Base-by-base conservation (phyloP, 1,284 basidiomycete genomes). In the Heterobasidion annosum region DNA sequence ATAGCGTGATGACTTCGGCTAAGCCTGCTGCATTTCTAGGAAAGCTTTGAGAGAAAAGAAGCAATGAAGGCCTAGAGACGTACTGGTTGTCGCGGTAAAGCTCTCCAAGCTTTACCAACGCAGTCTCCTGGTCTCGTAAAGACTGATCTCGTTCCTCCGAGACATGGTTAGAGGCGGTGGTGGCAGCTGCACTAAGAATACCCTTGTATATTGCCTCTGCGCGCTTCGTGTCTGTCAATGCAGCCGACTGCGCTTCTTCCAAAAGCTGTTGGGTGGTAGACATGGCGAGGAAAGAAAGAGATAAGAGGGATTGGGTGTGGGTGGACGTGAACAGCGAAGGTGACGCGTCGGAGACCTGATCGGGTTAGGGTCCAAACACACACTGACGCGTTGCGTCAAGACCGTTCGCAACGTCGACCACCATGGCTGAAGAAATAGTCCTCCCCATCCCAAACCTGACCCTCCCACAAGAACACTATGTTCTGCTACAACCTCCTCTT, bases 81-180 rank as follows among this genome's bases (percentile, higher is more conserved):
- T 58, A 93, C 91, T 84, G 84, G 64, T 88, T 80, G 70, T 96
- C 92, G 43, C 91, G 78, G 68, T 97, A 93, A 10, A 97, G 76
- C 64, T 90, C 83, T 1, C 93, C 95, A 1, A 99, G 85, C 62
- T 88, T 89, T 25, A 94, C 74, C 49, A 98, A 75, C 2, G 95
- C 93, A 0, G 77, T 73, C 68, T 98, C 95, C 69, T 98, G 93
- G 64, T 93, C 84, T 50, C 87, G 73, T 8, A 94, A n/a, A 32
- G 43, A 40, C 51, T 52, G 42, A 13, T 52, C 51, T 18, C 44
- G 73, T 25, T 73, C 76, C 54, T 81, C 78, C 18, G 89, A 82
- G 59, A 71, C 67, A 54, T 79, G 75, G 54, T 62, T 62, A 16
- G 34, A 52, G 32, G 40, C 54, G 37, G 57, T 47, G 12, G 55